Conservation (phyloP, 306 rosid genomes). For the Cicer judaicum region DNA sequence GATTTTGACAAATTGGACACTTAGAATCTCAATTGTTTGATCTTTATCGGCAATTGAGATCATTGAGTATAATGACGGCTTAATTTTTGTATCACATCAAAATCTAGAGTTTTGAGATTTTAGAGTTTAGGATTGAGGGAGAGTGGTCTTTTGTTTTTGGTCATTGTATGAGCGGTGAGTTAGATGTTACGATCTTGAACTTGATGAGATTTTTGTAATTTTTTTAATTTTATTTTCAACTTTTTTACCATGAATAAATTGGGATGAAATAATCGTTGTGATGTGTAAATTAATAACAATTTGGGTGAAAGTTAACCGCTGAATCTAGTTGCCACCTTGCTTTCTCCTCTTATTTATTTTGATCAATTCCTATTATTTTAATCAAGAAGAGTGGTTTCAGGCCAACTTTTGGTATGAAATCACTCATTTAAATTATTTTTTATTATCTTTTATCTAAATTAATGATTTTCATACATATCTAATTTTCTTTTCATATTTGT, state of each 20-base stretch:
- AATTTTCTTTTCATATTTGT: too few relatives aligned
- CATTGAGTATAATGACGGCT: not conserved
- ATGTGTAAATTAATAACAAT: conserved; percentile 35
- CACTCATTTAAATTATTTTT: too few relatives aligned
- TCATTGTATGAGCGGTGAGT: conserved; percentile 29
- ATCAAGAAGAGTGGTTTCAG: too few relatives aligned
- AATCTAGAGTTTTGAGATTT: not conserved
- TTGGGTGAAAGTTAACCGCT: not conserved
- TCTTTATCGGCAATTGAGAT: not conserved
- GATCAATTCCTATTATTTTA: too few relatives aligned
- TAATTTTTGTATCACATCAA: not conserved
- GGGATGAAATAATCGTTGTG: conserved; percentile 49
- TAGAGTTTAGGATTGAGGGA: not conserved
- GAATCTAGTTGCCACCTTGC: too few relatives aligned
- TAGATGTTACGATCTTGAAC: conserved; percentile 30
- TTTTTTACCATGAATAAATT: conserved; percentile 39
- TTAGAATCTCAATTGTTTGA: not conserved
- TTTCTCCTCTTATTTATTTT: too few relatives aligned
- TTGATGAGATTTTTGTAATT: conserved; percentile 45
- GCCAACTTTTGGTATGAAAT: too few relatives aligned
- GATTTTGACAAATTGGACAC: not conserved
- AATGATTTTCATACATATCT: too few relatives aligned
- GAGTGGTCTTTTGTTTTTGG: not conserved
- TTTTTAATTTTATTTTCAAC: conserved; percentile 23
- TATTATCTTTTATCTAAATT: too few relatives aligned